These are phyloP conservation scores for Phlebiopsis gigantea DNA, from an alignment of 768 basidiomycete species.

Conservation along the genomic window DNA sequence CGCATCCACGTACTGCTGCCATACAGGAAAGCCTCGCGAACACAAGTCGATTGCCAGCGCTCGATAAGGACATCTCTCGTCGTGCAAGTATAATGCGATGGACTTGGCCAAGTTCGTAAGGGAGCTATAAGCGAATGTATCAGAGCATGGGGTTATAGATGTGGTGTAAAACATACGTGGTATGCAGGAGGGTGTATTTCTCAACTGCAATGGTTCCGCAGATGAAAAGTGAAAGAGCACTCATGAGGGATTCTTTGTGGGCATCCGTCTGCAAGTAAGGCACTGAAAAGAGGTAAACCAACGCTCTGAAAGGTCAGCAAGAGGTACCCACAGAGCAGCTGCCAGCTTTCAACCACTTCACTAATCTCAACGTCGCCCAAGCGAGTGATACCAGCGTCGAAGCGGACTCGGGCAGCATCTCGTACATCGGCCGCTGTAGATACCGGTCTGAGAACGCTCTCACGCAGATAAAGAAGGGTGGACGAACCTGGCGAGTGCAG, in stretches of 20 bases:
- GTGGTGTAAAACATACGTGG: slow-evolving; percentile 42
- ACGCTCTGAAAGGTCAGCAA: not conserved
- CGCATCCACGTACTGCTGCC: slow-evolving; percentile 92
- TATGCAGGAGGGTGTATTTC: slow-evolving; percentile 70
- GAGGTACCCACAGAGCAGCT: slow-evolving; percentile 48
- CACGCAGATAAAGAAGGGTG: not conserved
- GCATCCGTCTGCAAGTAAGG: slow-evolving; percentile 57
- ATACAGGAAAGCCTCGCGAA: slow-evolving; percentile 86
- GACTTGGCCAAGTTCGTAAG: slow-evolving; percentile 85
- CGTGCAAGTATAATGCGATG: slow-evolving; percentile 69
- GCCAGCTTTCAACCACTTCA: slow-evolving; percentile 54
- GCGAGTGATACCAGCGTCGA: slow-evolving; percentile 67
- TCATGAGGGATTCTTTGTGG: slow-evolving; percentile 49
- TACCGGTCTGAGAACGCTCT: not conserved
- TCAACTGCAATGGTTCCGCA: slow-evolving; percentile 81
- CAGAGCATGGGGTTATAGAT: not conserved
- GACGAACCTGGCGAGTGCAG: slow-evolving; percentile 65
- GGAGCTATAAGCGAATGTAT: slow-evolving; percentile 38
- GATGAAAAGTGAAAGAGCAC: slow-evolving; percentile 72
- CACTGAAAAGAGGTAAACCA: slow-evolving; percentile 31
- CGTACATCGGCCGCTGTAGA: slow-evolving; percentile 59
- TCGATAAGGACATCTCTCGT: slow-evolving; percentile 60
- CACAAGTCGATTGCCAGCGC: slow-evolving; percentile 84
- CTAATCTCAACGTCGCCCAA: slow-evolving; percentile 66
- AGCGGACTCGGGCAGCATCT: slow-evolving; percentile 69